Evolutionary conservation across 169 alveolate species (phyloP).

Genomic region (Fabrea salina): DNA sequence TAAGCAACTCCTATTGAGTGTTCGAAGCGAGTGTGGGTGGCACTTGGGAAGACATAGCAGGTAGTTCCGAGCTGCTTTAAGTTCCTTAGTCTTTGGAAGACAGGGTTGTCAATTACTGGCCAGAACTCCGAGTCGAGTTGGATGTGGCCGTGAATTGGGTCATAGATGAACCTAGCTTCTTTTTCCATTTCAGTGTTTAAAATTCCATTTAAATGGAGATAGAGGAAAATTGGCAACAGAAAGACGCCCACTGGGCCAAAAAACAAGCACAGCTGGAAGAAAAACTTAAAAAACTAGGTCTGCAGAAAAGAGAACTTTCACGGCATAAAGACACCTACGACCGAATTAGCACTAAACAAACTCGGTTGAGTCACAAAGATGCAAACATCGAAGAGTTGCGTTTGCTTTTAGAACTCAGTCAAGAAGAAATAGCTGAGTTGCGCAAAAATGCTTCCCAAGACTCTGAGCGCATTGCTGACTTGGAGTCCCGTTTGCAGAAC

Average conservation of each 20-base stretch:
- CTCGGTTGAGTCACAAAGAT: not conserved
- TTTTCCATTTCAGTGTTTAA: not conserved
- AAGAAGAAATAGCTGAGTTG: not conserved
- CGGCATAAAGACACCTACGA: not conserved
- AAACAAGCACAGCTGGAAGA: not conserved
- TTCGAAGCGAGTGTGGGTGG: slow-evolving; percentile 87
- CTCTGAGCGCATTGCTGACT: not conserved
- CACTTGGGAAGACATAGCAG: slow-evolving; percentile 86
- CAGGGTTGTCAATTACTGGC: slow-evolving; percentile 79
- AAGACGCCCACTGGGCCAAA: not conserved
- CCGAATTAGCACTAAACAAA: not conserved
- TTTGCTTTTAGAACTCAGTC: not conserved
- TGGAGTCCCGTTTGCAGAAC: not conserved
- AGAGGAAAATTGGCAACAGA: no score
- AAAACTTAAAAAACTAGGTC: not conserved
- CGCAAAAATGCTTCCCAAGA: not conserved
- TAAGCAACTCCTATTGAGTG: slow-evolving; percentile 90
- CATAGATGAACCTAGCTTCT: not conserved
- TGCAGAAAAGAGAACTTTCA: not conserved
- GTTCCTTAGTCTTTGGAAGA: slow-evolving; percentile 84
- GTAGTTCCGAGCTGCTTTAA: slow-evolving; percentile 84
- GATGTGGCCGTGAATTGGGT: not conserved
- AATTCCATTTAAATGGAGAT: no score
- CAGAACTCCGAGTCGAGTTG: not conserved
- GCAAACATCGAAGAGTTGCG: not conserved